phyloP scores from a whole-genome alignment of 495 filamentous ascomycete genomes.

The Podospora comata region DNA sequence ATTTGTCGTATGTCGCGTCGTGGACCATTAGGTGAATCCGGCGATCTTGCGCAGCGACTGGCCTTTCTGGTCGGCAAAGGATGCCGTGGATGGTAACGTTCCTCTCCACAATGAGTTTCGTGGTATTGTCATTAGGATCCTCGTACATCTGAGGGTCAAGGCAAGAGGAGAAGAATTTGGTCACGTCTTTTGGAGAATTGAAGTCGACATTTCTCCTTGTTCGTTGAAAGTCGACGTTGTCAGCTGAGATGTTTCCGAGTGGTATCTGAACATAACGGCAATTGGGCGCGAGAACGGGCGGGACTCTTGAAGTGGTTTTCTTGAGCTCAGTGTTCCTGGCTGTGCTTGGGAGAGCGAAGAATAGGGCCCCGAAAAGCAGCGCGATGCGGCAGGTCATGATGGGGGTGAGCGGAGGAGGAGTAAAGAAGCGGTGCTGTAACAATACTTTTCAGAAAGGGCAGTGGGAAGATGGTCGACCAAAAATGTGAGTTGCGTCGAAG shows the following conservation, averaged over 20 bases:
- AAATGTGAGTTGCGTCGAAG: not conserved
- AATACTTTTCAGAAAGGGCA: not conserved
- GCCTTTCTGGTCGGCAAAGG: not conserved
- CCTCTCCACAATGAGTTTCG: not conserved
- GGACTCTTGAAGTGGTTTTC: not conserved
- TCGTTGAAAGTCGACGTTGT: too few relatives aligned
- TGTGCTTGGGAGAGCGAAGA: not conserved
- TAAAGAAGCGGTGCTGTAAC: not conserved
- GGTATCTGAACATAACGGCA: not conserved
- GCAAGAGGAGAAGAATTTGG: not conserved
- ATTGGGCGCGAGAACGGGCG: not conserved
- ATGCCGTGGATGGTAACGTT: not conserved
- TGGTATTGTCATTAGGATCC: not conserved
- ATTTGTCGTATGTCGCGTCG: not conserved
- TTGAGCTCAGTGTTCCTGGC: not conserved
- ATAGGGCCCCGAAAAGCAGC: not conserved
- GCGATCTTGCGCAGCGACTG: not conserved
- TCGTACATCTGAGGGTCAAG: not conserved
- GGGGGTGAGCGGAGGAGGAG: not conserved
- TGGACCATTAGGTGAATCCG: not conserved
- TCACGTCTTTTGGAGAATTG: not conserved
- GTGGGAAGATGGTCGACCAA: not conserved
- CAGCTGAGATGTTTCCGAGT: not conserved
- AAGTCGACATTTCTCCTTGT: not conserved
- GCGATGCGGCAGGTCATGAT: not conserved